Conservation (phyloP, 2,329 filamentous ascomycete species). For the Fusarium sp. region DNA sequence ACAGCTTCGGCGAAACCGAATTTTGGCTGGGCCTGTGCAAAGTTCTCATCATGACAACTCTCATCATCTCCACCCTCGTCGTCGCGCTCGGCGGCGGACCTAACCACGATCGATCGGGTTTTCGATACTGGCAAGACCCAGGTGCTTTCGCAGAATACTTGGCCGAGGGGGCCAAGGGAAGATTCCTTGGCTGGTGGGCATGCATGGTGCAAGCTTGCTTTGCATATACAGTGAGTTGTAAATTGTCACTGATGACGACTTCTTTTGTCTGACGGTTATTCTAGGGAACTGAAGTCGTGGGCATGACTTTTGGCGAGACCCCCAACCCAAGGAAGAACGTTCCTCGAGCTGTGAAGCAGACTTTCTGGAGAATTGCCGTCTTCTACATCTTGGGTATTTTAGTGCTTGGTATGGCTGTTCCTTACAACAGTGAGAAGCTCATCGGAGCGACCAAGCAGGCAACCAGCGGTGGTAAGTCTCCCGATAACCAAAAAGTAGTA, state of each 20-base stretch:
- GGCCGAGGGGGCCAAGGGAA: constrained; percentile 47
- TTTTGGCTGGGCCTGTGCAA: constrained; percentile 61
- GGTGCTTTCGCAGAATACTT: constrained; percentile 56
- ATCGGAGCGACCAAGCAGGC: constrained; percentile 26
- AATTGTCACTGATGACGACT: neutral
- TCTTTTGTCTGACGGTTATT: neutral
- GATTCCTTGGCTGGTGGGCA: constrained; percentile 55
- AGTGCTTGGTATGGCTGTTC: constrained; percentile 42
- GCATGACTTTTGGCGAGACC: constrained; percentile 37
- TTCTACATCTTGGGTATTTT: constrained; percentile 43
- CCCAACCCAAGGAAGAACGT: constrained; percentile 41
- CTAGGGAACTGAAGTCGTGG: constrained; percentile 27
- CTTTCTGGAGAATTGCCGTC: constrained; percentile 41
- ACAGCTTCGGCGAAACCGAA: constrained; percentile 59
- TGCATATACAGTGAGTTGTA: constrained; percentile 38
- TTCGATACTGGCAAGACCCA: constrained; percentile 57
- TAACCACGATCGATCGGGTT: constrained; percentile 52
- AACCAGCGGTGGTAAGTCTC: constrained; percentile 21
- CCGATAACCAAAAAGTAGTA: neutral
- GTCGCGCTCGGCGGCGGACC: constrained; percentile 55
- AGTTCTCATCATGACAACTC: constrained; percentile 55
- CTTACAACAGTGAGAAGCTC: constrained; percentile 33
- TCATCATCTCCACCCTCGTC: constrained; percentile 47
- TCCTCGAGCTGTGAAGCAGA: constrained; percentile 39
- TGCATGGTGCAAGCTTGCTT: constrained; percentile 54